phyloP scores from a whole-genome alignment of 805 yeast species.

The Teunomyces kruisii region DNA sequence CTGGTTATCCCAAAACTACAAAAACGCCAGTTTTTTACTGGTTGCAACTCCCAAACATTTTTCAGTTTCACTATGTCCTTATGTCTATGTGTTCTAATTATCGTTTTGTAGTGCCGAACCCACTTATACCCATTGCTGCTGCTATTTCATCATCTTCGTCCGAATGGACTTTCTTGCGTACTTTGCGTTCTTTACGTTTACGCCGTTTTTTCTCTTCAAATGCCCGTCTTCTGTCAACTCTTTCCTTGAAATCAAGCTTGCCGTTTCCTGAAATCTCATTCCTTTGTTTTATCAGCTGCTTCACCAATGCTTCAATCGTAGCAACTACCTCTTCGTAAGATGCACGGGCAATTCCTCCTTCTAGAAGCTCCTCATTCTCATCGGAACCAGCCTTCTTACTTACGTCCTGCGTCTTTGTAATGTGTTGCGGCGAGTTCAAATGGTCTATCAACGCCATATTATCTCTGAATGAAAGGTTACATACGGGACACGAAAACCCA shows the following conservation, averaged over 20 bases:
- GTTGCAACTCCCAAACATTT: neutral
- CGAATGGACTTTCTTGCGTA: slow-evolving; percentile 16
- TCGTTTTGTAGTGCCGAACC: slow-evolving; percentile 51
- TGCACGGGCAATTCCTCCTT: slow-evolving; percentile 37
- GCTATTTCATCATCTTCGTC: slow-evolving; percentile 21
- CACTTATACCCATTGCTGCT: slow-evolving; percentile 58
- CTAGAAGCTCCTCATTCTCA: slow-evolving; percentile 19
- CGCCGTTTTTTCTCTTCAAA: slow-evolving; percentile 33
- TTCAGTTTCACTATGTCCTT: too few relatives aligned
- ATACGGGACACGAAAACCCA: slow-evolving; percentile 82
- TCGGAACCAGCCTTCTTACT: slow-evolving; percentile 6
- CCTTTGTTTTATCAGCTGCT: slow-evolving; percentile 18
- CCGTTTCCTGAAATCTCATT: slow-evolving; percentile 10
- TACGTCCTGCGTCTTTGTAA: slow-evolving; percentile 33
- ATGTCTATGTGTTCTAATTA: neutral
- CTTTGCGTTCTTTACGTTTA: slow-evolving; percentile 27
- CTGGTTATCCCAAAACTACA: neutral
- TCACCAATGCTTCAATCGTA: slow-evolving; percentile 29
- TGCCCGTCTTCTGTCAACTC: slow-evolving; percentile 39
- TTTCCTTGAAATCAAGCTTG: slow-evolving; percentile 33
- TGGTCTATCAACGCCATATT: slow-evolving; percentile 81
- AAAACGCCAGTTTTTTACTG: neutral
- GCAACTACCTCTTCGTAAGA: slow-evolving; percentile 31
- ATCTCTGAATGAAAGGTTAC: slow-evolving; percentile 81
- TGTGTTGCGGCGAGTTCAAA: slow-evolving; percentile 71